Evolutionary conservation across 2,329 filamentous ascomycete genomes (phyloP).

Genomic region (Alternaria atra): DNA sequence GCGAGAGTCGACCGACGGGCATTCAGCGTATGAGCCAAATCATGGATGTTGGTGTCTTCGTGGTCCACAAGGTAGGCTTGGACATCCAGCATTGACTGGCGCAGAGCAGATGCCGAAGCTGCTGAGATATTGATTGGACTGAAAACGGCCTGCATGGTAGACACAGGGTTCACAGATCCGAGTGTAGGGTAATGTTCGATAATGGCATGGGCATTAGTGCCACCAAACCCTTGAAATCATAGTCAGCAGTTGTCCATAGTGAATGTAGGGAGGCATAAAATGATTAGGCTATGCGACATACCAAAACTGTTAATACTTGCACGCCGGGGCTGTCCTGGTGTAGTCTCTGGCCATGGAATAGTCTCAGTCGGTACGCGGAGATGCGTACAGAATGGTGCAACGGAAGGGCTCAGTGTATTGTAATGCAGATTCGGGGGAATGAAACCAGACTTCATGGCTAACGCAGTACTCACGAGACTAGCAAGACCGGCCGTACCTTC

Average conservation of each 20-base stretch:
- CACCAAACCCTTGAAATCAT: slow-evolving; percentile 25
- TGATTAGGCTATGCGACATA: not conserved
- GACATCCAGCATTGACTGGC: not conserved
- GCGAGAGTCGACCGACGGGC: not conserved
- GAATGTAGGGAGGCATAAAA: not conserved
- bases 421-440: slow-evolving; percentile 49
- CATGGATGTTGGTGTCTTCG: not conserved
- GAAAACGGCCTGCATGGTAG: not conserved
- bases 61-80: not conserved
- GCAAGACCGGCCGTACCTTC: slow-evolving; percentile 47
- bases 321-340: slow-evolving; percentile 12
- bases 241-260: not conserved
- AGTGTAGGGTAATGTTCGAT: not conserved
- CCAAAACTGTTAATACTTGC: slow-evolving; percentile 37
- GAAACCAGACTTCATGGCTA: slow-evolving; percentile 33
- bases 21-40: not conserved
- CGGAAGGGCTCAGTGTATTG: slow-evolving; percentile 8
- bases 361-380: slow-evolving; percentile 16
- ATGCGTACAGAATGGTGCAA: slow-evolving; percentile 36
- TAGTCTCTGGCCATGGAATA: slow-evolving; percentile 19
- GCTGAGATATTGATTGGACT: not conserved
- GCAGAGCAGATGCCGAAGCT: not conserved
- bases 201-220: slow-evolving; percentile 39
- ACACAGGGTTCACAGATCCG: no score
- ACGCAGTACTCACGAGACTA: slow-evolving; percentile 48